These are phyloP conservation scores for Phytopythium aichiense DNA, from an alignment of 352 stramenopile genomes.

Conservation along the genomic window DNA sequence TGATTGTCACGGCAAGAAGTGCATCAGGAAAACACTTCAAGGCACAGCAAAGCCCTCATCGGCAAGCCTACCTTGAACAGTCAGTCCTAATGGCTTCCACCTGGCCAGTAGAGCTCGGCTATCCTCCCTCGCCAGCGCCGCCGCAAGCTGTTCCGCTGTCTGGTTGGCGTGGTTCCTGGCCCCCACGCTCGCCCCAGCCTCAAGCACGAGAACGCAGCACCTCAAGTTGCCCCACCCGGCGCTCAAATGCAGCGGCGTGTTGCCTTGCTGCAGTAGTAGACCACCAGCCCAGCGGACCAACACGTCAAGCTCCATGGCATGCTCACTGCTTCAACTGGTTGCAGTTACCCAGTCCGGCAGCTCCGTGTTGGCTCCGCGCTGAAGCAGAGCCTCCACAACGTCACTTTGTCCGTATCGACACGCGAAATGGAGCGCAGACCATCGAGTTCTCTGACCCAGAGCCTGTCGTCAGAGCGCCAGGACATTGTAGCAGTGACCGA, in stretches of 20 bases:
- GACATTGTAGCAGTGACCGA: neutral
- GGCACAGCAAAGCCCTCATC: neutral
- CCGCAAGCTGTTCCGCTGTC: conserved; percentile 39
- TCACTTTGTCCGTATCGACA: conserved; percentile 45
- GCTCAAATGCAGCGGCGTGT: conserved; percentile 64
- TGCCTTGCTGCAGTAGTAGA: conserved; percentile 35
- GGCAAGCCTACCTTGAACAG: conserved; percentile 22
- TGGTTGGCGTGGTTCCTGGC: conserved; percentile 26
- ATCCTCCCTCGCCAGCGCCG: conserved; percentile 28
- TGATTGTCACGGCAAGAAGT: neutral
- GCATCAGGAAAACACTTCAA: neutral
- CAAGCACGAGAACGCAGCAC: conserved; percentile 52
- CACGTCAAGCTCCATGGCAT: neutral
- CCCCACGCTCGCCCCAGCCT: conserved; percentile 31
- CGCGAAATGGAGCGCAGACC: conserved; percentile 60
- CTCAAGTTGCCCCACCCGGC: conserved; percentile 58
- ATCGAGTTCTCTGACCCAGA: conserved; percentile 38
- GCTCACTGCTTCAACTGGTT: neutral
- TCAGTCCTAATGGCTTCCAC: conserved; percentile 47
- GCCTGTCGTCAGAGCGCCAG: neutral
- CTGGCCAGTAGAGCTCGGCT: conserved; percentile 31
- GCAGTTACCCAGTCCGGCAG: conserved; percentile 35
- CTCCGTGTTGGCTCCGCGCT: conserved; percentile 40
- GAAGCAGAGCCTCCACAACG: conserved; percentile 44
- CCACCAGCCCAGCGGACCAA: neutral